Percentiles rank a stretch among this genome's conserved stretches.
Conservation (phyloP, 345 rosid species). For the Balakata baccata region DNA sequence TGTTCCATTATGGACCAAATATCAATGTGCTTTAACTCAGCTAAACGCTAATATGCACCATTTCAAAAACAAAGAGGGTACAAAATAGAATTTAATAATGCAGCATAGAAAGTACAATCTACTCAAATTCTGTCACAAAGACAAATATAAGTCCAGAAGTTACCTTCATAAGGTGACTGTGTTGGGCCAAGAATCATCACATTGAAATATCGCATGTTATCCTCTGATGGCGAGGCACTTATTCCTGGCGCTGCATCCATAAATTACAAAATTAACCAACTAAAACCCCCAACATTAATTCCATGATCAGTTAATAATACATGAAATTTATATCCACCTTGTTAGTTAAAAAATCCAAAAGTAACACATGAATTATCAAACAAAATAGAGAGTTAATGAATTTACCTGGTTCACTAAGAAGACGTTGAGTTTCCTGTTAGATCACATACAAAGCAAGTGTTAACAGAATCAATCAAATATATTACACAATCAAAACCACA, state of each 20-base stretch:
- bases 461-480: neutral
- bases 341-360: neutral
- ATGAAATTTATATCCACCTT: neutral
- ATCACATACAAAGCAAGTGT: neutral
- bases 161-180: slow-evolving; percentile 98
- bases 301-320: neutral
- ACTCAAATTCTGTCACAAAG: neutral
- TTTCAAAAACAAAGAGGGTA: neutral
- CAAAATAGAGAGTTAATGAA: neutral
- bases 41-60: too few species aligned
- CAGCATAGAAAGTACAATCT: neutral
- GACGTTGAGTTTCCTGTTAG: slow-evolving; percentile 93
- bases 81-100: neutral
- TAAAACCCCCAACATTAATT: neutral
- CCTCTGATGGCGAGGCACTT: slow-evolving; percentile 96
- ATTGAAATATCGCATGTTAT: slow-evolving; percentile 90
- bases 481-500: slow-evolving; percentile 1
- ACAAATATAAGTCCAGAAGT: neutral
- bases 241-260: slow-evolving; percentile 80
- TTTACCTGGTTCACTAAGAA: slow-evolving; percentile 95
- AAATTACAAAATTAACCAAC: slow-evolving; percentile 17
- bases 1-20: neutral
- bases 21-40: neutral
- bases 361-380: neutral
- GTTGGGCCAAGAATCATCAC: slow-evolving; percentile 98